Base-by-base conservation (phyloP, 306 rosid genomes). In the Acacia acuminata region DNA sequence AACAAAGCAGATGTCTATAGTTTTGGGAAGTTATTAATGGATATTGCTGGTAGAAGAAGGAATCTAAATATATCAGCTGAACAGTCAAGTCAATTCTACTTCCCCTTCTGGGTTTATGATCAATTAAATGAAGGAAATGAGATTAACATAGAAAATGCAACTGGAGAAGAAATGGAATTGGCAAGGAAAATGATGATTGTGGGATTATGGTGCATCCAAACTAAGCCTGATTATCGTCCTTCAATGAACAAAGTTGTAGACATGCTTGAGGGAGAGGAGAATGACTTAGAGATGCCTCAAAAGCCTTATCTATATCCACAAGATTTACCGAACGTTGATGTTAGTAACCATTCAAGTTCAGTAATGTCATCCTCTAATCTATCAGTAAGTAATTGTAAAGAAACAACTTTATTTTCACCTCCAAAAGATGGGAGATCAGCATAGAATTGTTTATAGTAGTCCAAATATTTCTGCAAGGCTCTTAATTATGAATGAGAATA, bases 161-260 rank as follows among this genome's bases (percentile, higher is more conserved):
- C 47, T 0, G 44, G 66, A 2, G 38, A 85, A 1, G 88, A 83
- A 7, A 72, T 15, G 42, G 13, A 78, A 13, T 7, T 55, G 7
- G 77, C 12, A 20, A 83, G 43, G 60, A 79, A 85, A 48, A 79
- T 89, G 85, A 12, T 83, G 11, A 44, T 76, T 22, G 82, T 85
- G 0, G 85, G 88, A 1, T 38, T 87, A 22, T 68, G 48, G 73
- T 68, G 48, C 73, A 68, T 68, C 12, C 48, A 68, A 9, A 38
- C 48, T 8, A 68, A 20, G 16, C 87, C 90, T 0, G 10, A 4
- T 0, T 75, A 89, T 36, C 84, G 87, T 15, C 92, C 90, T 17
- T 61, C 83, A 0, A 87, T 85, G 85, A 76, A 42, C 3, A 77
- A 67, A 82, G 88, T 63, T 63, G 69, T 14, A 27, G 40, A 63